Base-by-base conservation (phyloP, 1,284 basidiomycete genomes). In the Tilletia indica region DNA sequence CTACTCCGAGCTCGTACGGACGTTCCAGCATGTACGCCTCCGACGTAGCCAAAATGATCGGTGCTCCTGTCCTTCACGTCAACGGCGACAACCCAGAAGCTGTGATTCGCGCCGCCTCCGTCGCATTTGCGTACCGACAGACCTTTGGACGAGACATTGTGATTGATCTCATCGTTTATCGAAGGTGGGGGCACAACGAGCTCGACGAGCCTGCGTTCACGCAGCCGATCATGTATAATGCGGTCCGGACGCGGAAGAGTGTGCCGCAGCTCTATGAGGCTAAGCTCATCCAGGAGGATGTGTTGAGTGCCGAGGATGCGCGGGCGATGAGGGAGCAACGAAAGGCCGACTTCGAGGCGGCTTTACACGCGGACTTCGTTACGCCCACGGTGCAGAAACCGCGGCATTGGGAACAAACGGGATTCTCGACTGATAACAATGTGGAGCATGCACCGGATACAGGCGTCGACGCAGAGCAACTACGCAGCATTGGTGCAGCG, bases 31-130 rank as follows among this genome's bases (percentile, higher is more conserved):
- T 92, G 45, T 96, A 96, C 80, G 93, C 92, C 74, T 93, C 93
- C 0, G 93, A 95, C 81, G 87, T 93, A 45, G 92, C 91, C 4
- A 95, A 95, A 85, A 92, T 92, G 89, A 91, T 94, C 78, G 91
- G 92, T 72, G 90, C 92, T 0, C 93, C 93, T 0, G 89, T 95
- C 16, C 83, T 95, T n/a, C 93, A 95, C 76, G 93, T 94, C 74
- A 95, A 95, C 78, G 93, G 93, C 5, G 93, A 96, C 82, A 86
- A 91, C 82, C 92, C 92, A 0, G 70, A 71, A 25, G 66, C 45
- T 14, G 70, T 68, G 38, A 88, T 89, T 5, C 87, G 90, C 3
- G 92, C 92, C 1, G 87, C 93, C 79, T 89, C 92, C 73, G 88
- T 91, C 11, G 93, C 92, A 0, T 91, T 93, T 86, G 89, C 90